phyloP scores from a whole-genome alignment of 2,329 filamentous ascomycete species.

The Penicillium rolfsii region DNA sequence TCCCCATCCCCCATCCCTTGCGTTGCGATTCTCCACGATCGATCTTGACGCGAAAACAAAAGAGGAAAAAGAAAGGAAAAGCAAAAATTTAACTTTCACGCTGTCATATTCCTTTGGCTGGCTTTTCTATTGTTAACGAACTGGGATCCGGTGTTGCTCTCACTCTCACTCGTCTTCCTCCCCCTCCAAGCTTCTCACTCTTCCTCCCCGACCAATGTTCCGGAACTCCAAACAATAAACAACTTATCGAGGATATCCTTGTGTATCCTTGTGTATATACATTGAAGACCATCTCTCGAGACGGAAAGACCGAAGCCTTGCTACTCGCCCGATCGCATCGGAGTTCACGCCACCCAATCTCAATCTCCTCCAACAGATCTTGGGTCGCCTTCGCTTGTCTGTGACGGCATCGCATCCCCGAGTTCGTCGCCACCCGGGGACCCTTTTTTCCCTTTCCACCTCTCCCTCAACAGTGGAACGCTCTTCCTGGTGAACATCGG shows the following conservation, averaged over 20 bases:
- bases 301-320: conserved; percentile 1
- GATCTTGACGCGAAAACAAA: conserved; percentile 16
- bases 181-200: not conserved
- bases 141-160: not conserved
- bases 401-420: conserved; percentile 14
- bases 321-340: conserved; percentile 10
- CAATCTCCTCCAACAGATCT: conserved; percentile 10
- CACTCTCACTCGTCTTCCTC: not conserved
- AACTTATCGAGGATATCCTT: not conserved
- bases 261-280: not conserved
- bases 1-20: conserved; percentile 32
- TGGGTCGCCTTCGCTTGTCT: conserved; percentile 14
- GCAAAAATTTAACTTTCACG: not conserved
- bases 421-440: conserved; percentile 16
- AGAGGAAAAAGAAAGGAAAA: not conserved
- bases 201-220: not conserved
- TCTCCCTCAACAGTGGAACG: conserved; percentile 25
- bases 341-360: conserved; percentile 19
- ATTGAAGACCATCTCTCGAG: not conserved
- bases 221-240: not conserved
- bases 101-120: conserved; percentile 3
- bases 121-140: conserved; percentile 3
- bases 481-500: conserved; percentile 11
- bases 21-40: conserved; percentile 30
- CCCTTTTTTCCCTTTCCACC: conserved; percentile 4